phyloP scores from a whole-genome alignment of 306 rosid genomes.

The Cucumis hystrix region DNA sequence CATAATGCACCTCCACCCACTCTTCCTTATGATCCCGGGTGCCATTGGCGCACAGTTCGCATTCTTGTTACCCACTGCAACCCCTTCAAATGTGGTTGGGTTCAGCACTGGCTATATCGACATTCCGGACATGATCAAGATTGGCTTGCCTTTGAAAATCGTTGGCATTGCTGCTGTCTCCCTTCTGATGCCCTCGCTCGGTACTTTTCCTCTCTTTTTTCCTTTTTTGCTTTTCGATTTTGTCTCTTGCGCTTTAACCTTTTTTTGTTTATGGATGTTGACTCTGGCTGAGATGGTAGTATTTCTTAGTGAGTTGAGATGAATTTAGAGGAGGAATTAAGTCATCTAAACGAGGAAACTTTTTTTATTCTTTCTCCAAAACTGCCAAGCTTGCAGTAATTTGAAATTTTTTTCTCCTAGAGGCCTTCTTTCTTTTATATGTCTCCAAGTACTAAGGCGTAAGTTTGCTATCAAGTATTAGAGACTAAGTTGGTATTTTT shows the following conservation, averaged over 20 bases:
- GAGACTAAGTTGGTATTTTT: neutral
- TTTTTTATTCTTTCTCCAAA: neutral
- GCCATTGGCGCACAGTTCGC: slow-evolving; percentile 73
- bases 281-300: neutral
- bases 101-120: slow-evolving; percentile 67
- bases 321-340: neutral
- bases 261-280: neutral
- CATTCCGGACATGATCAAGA: slow-evolving; percentile 60
- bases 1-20: slow-evolving; percentile 59
- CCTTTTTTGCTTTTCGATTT: neutral
- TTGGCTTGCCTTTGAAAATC: slow-evolving; percentile 62
- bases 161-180: slow-evolving; percentile 44
- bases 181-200: slow-evolving; percentile 67
- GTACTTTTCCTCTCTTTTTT: slow-evolving; percentile 15
- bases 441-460: too few relatives aligned
- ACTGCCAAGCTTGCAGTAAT: too few relatives aligned
- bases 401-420: neutral
- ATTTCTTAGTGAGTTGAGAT: neutral
- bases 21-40: slow-evolving; percentile 72
- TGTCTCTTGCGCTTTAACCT: neutral
- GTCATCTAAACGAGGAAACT: neutral
- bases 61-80: slow-evolving; percentile 61
- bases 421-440: neutral
- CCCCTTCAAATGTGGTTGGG: slow-evolving; percentile 74
- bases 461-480: neutral